Conservation (phyloP, 495 filamentous ascomycete genomes). For the Hypomontagnella monticulosa region DNA sequence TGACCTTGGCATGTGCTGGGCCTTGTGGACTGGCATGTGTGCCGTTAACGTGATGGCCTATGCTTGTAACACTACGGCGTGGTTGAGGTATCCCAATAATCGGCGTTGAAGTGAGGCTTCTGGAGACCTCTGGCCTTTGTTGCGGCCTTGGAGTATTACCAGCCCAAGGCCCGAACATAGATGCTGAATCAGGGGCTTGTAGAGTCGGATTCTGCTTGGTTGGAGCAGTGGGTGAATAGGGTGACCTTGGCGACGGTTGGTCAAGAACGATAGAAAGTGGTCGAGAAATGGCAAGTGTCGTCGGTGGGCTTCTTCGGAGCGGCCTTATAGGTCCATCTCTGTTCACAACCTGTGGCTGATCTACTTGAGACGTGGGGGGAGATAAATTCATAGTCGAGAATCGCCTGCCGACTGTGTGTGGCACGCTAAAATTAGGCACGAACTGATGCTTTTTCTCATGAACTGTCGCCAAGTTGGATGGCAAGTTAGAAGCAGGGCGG, state of each 20-base stretch:
- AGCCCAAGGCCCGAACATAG: conserved; percentile 41
- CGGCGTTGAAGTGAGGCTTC: conserved; percentile 7
- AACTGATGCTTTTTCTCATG: conserved; percentile 35
- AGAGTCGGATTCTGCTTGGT: conserved; percentile 12
- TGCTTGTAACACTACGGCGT: background rate
- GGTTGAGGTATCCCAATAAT: conserved; percentile 2
- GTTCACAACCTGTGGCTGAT: conserved; percentile 23
- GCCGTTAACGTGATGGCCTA: background rate
- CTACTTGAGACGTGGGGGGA: background rate
- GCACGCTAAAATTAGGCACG: conserved; percentile 60
- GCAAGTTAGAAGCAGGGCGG: conserved; percentile 17
- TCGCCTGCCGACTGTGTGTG: conserved; percentile 54
- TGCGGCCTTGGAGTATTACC: conserved; percentile 13
- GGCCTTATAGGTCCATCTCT: conserved; percentile 34
- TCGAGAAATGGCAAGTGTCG: conserved; percentile 53
- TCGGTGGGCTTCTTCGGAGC: conserved; percentile 52
- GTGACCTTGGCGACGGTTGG: conserved; percentile 54
- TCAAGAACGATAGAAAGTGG: conserved; percentile 61
- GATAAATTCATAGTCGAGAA: conserved; percentile 50
- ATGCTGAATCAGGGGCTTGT: conserved; percentile 41
- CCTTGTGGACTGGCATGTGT: conserved; percentile 9
- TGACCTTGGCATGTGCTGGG: background rate
- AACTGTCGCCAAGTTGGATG: conserved; percentile 13
- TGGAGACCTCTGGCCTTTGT: conserved; percentile 16
- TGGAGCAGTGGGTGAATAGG: conserved; percentile 17